Base-by-base conservation (phyloP, 148 eudicot genomes). In the Rhododendron ferrugineum region DNA sequence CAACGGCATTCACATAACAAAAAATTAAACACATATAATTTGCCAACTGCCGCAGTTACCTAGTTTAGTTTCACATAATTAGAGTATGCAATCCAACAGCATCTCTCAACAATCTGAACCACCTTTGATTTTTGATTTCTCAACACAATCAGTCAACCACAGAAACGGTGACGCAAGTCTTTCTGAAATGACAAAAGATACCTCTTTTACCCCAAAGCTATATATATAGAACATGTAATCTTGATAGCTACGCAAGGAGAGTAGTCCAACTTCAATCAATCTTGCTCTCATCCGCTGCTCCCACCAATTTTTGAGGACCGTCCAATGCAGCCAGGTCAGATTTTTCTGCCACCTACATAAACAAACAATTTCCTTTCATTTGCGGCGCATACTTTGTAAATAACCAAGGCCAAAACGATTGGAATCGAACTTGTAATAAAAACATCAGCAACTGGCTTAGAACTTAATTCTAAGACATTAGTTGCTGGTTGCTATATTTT, bases 291-390 rank as follows among this genome's bases (percentile, higher is more conserved):
- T 82, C 81, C 13, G 49, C 79, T 5, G 78, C 70, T 26, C 85
- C 85, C 23, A 75, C 78, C 64, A 79, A 49, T 50, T 82, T 82
- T 32, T 68, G 50, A 40, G 47, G 44, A 34, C 52, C 54, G 5
- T 77, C 85, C 1, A 81, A 6, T 6, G 56, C 80, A 66, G 44
- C 82, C 13, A 23, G 68, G 46, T 64, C 75, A 30, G 80, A 52
- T 82, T 87, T 84, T 28, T 70, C 83, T 37, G 83, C 44, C 73
- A 82, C 89, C 85, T 85, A 80, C 54, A 76, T 60, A 74, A 13
- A 62, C 68, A 82, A 79, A 58, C 42, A 20, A 34, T 8, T 50
- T 11, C 58, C 18, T 79, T 79, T 58, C 66, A 23, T 62, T 34
- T 26, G 28, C 22, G 28, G 49, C 3, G 42, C 18, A n/a, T 42